Evolutionary conservation across 163 green algal genomes (phyloP).

Genomic region (Scenedesmus sp.): DNA sequence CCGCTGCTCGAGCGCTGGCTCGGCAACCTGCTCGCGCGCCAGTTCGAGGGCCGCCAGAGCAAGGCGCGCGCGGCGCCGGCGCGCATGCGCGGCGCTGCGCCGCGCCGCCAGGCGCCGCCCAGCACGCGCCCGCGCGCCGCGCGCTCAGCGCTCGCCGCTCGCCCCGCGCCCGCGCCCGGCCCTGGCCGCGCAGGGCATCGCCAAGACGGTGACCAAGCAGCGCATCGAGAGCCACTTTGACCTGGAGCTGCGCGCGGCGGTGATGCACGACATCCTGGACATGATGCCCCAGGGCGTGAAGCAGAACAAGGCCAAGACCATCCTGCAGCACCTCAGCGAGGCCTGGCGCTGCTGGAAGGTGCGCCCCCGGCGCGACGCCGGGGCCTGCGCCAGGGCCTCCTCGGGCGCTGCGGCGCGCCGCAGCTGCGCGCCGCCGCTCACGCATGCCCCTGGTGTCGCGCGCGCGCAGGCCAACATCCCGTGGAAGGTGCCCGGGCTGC

Average conservation of each 20-base stretch:
- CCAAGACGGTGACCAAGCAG: conserved; percentile 99
- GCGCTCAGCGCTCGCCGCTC: not conserved
- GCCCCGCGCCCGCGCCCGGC: too few relatives aligned
- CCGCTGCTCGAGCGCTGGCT: conserved; percentile 99
- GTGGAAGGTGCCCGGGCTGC: conserved; percentile 98
- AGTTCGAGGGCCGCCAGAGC: conserved; percentile 98
- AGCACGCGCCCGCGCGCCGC: conserved; percentile 44
- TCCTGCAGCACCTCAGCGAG: conserved; percentile 99
- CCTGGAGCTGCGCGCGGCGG: conserved; percentile 97
- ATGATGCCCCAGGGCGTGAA: conserved; percentile 99
- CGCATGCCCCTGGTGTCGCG: not conserved
- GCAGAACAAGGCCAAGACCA: conserved; percentile 96
- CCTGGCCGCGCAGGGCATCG: conserved; percentile 48
- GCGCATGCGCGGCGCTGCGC: not conserved
- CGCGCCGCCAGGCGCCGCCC: too few relatives aligned
- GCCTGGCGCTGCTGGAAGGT: conserved; percentile 94
- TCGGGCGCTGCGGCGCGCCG: not conserved
- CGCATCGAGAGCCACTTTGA: conserved; percentile 99
- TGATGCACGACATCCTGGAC: conserved; percentile 99
- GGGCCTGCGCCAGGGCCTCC: not conserved
- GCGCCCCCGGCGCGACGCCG: not conserved
- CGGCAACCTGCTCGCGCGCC: conserved; percentile 98
- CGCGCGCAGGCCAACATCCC: conserved; percentile 96
- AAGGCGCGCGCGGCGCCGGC: conserved; percentile 69
- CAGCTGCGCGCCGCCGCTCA: not conserved